These are phyloP conservation scores for Monilinia laxa DNA, from an alignment of 2,329 filamentous ascomycete genomes.

Conservation along the genomic window DNA sequence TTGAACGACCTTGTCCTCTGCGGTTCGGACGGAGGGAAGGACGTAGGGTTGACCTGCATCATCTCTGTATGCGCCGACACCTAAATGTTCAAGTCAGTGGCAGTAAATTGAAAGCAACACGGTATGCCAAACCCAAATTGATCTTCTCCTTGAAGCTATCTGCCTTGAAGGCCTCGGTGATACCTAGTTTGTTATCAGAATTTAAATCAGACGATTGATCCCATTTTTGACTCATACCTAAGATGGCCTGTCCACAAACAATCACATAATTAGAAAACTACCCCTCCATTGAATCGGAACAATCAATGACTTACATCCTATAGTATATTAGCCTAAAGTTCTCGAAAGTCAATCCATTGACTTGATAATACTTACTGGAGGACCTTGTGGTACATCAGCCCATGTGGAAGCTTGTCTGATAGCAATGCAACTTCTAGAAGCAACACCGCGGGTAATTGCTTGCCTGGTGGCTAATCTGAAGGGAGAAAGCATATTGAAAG, in stretches of 20 bases:
- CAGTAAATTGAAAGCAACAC: conserved; percentile 18
- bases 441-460: conserved; percentile 39
- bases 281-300: conserved; percentile 37
- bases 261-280: conserved; percentile 35
- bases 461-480: conserved; percentile 55
- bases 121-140: conserved; percentile 72
- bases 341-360: conserved; percentile 12
- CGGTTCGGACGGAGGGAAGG: conserved; percentile 85
- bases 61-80: conserved; percentile 97
- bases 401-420: conserved; percentile 64
- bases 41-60: conserved; percentile 98
- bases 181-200: conserved; percentile 53
- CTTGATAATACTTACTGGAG: conserved; percentile 67
- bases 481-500: conserved; percentile 54
- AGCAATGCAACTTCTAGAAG: conserved; percentile 33
- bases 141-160: conserved; percentile 94
- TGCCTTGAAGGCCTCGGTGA: conserved; percentile 99
- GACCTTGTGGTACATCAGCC: conserved; percentile 88
- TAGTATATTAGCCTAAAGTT: conserved; percentile 23
- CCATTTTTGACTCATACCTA: conserved; percentile 55
- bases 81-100: conserved; percentile 45
- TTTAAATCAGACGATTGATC: conserved; percentile 27
- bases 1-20: conserved; percentile 82
- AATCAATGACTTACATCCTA: conserved; percentile 42
- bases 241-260: conserved; percentile 61